phyloP scores from a whole-genome alignment of 768 basidiomycete species.

The Russula emetica region DNA sequence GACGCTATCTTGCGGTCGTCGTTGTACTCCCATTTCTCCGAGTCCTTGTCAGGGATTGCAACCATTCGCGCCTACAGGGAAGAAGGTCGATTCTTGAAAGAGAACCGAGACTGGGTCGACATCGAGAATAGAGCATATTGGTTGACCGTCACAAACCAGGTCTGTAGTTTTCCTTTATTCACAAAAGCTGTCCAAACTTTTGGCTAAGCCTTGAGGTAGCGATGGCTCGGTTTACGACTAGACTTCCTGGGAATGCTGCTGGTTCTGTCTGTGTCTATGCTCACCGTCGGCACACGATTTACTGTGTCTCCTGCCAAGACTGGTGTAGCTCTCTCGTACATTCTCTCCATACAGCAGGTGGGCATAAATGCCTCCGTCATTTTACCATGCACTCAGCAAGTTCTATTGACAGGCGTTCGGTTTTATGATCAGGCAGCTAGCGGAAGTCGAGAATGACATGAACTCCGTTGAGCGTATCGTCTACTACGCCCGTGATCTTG shows the following conservation, averaged over 20 bases:
- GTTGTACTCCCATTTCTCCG: slow-evolving; percentile 91
- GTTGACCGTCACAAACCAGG: slow-evolving; percentile 83
- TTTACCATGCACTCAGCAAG: neutral
- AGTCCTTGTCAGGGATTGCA: slow-evolving; percentile 79
- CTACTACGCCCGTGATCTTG: slow-evolving; percentile 73
- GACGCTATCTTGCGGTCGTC: slow-evolving; percentile 80
- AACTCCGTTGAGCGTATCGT: slow-evolving; percentile 81
- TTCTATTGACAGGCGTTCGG: slow-evolving; percentile 51
- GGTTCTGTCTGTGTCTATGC: slow-evolving; percentile 74
- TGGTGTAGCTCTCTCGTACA: slow-evolving; percentile 72
- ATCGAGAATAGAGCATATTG: slow-evolving; percentile 89
- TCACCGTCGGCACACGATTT: slow-evolving; percentile 70
- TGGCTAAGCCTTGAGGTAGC: slow-evolving; percentile 65
- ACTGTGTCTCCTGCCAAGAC: slow-evolving; percentile 76
- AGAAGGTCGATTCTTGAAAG: slow-evolving; percentile 62
- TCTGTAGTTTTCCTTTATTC: slow-evolving; percentile 26
- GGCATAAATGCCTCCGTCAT: slow-evolving; percentile 28
- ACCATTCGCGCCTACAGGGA: slow-evolving; percentile 90
- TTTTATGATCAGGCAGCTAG: slow-evolving; percentile 71
- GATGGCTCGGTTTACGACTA: slow-evolving; percentile 88
- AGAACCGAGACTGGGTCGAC: slow-evolving; percentile 74
- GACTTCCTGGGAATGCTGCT: slow-evolving; percentile 76
- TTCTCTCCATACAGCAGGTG: slow-evolving; percentile 73
- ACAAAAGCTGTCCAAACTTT: slow-evolving; percentile 43
- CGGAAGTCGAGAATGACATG: slow-evolving; percentile 93